Base-by-base conservation (phyloP, 2,329 filamentous ascomycete genomes). In the Anthostomella pinea region DNA sequence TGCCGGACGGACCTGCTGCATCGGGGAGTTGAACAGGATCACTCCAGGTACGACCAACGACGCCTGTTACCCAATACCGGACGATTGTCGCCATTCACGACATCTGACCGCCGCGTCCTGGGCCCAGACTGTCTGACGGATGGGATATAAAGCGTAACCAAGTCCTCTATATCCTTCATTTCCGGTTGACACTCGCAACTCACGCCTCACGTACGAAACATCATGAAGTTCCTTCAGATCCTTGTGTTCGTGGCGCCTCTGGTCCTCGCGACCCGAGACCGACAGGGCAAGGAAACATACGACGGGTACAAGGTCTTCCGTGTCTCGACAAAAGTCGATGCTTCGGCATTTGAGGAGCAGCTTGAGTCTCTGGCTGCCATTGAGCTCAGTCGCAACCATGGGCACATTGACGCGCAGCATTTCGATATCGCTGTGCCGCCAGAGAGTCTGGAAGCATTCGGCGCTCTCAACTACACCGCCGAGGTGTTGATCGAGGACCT, bases 291-390 rank as follows among this genome's bases (percentile, higher is more conserved):
- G 25, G 17, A 26, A 29, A 21, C 28, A 34, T 65, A 64, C 35
- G 53, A 63, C 42, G 60, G 60, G 34, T 63, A 63, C 42, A 60
- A 60, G 38, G 45, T 63, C 39, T 62, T 59, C 32, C 58, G 57
- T 14, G 47, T 64, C 28, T 20, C 41, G n/a, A 41, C 53, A 9
- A 49, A 53, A n/a, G 40, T 37, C 14, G 49, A 56, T 25, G 30
- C 47, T 16, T 39, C 46, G 7, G 44, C 39, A 11, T 44, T 62
- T 20, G 53, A 59, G 33, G 43, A 45, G 22, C 48, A 55, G 8
- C 39, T 63, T 14, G 45, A 52, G 8, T 51, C 51, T 6, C 52
- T 58, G 19, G 51, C 52, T 17, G 54, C 51, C 0, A 41, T 57
- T 13, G 53, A 60, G 14, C 52, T 60, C 18, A 52, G 54, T 24